Evolutionary conservation across 768 basidiomycete species (phyloP), one percentile per base, ranked within the genome.

Genomic region (Pulveroboletus ravenelii): DNA sequence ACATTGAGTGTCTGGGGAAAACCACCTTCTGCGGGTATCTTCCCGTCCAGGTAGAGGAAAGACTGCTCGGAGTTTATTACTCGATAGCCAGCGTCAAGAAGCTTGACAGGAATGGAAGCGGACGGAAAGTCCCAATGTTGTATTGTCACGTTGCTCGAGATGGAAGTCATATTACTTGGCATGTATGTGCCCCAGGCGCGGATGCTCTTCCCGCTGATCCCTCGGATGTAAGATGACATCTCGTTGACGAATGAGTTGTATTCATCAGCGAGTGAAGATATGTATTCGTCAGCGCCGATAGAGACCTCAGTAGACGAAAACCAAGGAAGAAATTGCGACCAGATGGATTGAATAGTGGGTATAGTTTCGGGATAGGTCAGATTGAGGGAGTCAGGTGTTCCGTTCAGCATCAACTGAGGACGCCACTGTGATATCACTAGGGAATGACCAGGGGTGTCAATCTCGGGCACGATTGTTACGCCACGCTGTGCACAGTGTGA

Each of bases 251-350:
- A 77, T 8, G 66, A 56, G 41, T 72, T 69, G 52, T 76, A 77
- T 41, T 70, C 71, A 43, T 74, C 62, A 3, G 72, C 75, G 9
- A 75, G 57, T 6, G 63, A 55, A 8, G 67, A 35, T 10, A 55
- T 50, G 51, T 75, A 76, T 59, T 77, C 74, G 47, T 76, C 75
- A 23, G 73, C 73, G 12, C 76, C 76, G 34, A 78, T 76, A 8
- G 73, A 74, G 17, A 78, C 72, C 47, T 77, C 72, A 10, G 58
- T 41, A 45, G 69, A 60, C 17, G 70, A 53, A 53, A 71, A 72
- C 71, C 71, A 72, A 1, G 71, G 67, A 23, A 74, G 62, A 49
- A 70, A 61, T 49, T 72, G 71, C 17, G 69, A 59, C 76, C 74
- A 76, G 15, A 76, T 68, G 8, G 67, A 62, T 51, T 75, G 68